Evolutionary conservation across 1,284 basidiomycete species (phyloP).

Genomic region (Leccinum huronense): DNA sequence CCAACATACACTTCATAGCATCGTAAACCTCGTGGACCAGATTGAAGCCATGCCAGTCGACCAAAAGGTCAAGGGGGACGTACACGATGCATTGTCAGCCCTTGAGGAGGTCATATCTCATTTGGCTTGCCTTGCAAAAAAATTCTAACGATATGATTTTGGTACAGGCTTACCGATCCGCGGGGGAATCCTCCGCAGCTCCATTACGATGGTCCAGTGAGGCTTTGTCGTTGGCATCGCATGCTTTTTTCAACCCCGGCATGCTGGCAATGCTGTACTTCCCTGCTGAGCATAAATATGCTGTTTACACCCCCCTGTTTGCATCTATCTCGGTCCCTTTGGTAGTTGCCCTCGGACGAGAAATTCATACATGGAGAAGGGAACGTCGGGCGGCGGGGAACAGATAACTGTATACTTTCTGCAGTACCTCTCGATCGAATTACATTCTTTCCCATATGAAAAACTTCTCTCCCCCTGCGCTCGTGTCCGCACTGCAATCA

Average conservation of each 20-base stretch:
- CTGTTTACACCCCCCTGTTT: slow-evolving; percentile 91
- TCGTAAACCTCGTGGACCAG: slow-evolving; percentile 77
- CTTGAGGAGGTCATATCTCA: slow-evolving; percentile 62
- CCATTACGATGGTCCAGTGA: slow-evolving; percentile 62
- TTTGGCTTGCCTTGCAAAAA: slow-evolving; percentile 1
- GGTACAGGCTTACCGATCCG: slow-evolving; percentile 27
- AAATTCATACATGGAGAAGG: slow-evolving; percentile 58
- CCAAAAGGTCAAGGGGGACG: slow-evolving; percentile 68
- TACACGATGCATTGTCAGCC: slow-evolving; percentile 65
- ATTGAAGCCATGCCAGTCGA: slow-evolving; percentile 91
- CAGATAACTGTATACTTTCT: slow-evolving; percentile 18
- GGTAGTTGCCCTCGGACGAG: slow-evolving; percentile 69
- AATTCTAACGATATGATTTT: slow-evolving; percentile 11
- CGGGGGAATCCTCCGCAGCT: slow-evolving; percentile 41
- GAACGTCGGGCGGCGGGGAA: slow-evolving; percentile 28
- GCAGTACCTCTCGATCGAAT: slow-evolving; percentile 15
- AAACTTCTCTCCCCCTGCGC: slow-evolving; percentile 13
- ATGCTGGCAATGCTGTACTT: slow-evolving; percentile 98
- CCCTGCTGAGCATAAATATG: slow-evolving; percentile 93
- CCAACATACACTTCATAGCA: slow-evolving; percentile 76
- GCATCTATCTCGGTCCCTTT: slow-evolving; percentile 85
- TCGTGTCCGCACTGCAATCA: slow-evolving; percentile 15
- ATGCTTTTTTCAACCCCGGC: slow-evolving; percentile 94
- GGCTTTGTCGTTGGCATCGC: slow-evolving; percentile 73
- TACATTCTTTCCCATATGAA: slow-evolving; percentile 12